These are phyloP conservation scores for Wickerhamiella nectarea DNA, from an alignment of 805 yeast genomes.

Conservation along the genomic window DNA sequence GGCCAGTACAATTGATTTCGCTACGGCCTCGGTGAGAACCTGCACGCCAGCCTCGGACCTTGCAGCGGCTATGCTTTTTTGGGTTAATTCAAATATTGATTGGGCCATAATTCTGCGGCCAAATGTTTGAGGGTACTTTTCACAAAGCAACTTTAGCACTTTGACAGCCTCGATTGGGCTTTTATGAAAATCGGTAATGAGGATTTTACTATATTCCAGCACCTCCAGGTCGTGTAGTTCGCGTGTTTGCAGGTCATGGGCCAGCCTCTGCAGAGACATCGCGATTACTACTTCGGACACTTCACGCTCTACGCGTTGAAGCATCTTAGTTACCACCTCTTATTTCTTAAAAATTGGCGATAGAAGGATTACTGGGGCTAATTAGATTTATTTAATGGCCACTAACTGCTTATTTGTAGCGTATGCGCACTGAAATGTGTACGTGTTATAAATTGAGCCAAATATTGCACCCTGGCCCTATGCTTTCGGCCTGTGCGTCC, in stretches of 20 bases:
- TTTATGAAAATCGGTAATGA: neutral
- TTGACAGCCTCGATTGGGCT: neutral
- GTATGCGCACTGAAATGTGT: too few species aligned
- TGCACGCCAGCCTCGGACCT: neutral
- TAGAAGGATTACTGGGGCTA: too few species aligned
- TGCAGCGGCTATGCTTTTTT: neutral
- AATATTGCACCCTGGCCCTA: too few species aligned
- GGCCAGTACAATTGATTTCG: neutral
- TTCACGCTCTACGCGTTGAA: too few species aligned
- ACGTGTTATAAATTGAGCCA: too few species aligned
- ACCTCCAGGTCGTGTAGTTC: conserved; percentile 2
- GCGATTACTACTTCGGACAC: too few species aligned
- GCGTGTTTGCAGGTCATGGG: neutral
- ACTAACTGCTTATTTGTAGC: too few species aligned
- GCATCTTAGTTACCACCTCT: too few species aligned
- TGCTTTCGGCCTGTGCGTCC: too few species aligned
- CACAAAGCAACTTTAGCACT: neutral
- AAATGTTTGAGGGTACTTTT: conserved; percentile 1
- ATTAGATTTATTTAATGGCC: too few species aligned
- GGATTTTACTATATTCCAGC: neutral
- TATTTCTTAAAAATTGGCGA: too few species aligned
- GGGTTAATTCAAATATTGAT: neutral
- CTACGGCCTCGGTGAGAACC: conserved; percentile 1
- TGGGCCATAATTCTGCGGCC: conserved; percentile 1
- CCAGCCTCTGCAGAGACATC: conserved; percentile 7